Percentiles rank a stretch among this genome's conserved stretches.
Evolutionary conservation across 176 grass and related monocot genomes (phyloP).

Genomic region (Oryza australiensis): DNA sequence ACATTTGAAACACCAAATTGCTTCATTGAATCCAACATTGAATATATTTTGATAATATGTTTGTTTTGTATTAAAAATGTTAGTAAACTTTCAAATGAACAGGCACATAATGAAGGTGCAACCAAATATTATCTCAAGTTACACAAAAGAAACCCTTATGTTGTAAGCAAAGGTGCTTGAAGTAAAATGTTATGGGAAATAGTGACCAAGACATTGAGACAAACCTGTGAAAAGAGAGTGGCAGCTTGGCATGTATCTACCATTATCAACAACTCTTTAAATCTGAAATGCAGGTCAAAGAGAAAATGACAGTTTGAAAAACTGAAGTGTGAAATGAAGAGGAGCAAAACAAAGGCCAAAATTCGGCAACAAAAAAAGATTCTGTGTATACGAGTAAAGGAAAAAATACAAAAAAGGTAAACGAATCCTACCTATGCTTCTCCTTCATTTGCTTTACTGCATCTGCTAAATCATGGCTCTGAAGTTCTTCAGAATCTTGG

Average conservation of each 20-base stretch:
- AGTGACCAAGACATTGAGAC: conserved; percentile 10
- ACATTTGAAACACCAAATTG: too few species aligned
- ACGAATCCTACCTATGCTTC: conserved; percentile 69
- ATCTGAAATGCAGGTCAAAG: conserved; percentile 47
- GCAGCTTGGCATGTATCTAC: conserved; percentile 99
- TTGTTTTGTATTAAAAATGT: too few species aligned
- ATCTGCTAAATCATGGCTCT: conserved; percentile 97
- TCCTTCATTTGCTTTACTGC: conserved; percentile 99
- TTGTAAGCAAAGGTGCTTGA: not conserved
- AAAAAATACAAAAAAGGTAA: not conserved
- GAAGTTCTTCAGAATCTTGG: conserved; percentile 98
- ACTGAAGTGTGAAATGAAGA: conserved; percentile 20
- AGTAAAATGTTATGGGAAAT: not conserved
- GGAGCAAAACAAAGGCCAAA: not conserved
- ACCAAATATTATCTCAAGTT: not conserved
- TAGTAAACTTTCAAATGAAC: too few species aligned
- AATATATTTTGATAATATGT: too few species aligned
- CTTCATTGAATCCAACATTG: too few species aligned
- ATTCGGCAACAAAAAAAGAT: conserved; percentile 7
- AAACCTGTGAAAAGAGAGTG: conserved; percentile 95
- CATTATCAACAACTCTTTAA: conserved; percentile 98
- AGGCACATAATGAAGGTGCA: not conserved
- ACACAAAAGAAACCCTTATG: not conserved
- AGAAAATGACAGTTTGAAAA: conserved; percentile 30
- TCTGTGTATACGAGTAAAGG: not conserved